A percentile compares a stretch with the other conserved stretches of the same genome.
Evolutionary conservation across 2,329 filamentous ascomycete species (phyloP).

Genomic region (Ophiostoma sp.): DNA sequence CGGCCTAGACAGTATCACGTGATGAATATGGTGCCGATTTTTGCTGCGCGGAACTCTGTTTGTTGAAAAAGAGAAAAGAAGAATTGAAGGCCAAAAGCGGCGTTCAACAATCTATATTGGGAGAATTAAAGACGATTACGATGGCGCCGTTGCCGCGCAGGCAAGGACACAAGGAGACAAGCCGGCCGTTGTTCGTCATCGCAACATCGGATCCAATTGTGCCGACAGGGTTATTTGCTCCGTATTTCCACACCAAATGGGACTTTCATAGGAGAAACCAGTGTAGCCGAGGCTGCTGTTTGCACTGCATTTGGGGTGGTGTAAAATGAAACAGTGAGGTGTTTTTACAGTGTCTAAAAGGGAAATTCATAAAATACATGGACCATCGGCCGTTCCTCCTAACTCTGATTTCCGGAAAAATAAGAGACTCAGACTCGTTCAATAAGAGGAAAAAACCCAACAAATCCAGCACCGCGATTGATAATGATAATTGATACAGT

Average conservation of each 20-base stretch:
- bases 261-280: background rate
- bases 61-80: background rate
- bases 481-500: background rate
- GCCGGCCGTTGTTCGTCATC: background rate
- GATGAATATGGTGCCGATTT: background rate
- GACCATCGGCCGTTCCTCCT: background rate
- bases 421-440: background rate
- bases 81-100: background rate
- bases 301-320: background rate
- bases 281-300: background rate
- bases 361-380: background rate
- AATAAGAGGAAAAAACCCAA: background rate
- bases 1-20: background rate
- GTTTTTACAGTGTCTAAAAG: background rate
- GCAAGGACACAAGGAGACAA: slow-evolving; percentile 2
- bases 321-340: background rate
- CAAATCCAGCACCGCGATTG: background rate
- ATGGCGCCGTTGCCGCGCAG: background rate
- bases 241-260: background rate
- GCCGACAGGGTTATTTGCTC: background rate
- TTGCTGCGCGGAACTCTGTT: too few species aligned
- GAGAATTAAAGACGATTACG: background rate
- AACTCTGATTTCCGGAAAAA: background rate
- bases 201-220: slow-evolving; percentile 15
- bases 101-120: background rate